Base-by-base conservation (phyloP, 1,139 yeast genomes). In the Protomyces pachydermus region DNA sequence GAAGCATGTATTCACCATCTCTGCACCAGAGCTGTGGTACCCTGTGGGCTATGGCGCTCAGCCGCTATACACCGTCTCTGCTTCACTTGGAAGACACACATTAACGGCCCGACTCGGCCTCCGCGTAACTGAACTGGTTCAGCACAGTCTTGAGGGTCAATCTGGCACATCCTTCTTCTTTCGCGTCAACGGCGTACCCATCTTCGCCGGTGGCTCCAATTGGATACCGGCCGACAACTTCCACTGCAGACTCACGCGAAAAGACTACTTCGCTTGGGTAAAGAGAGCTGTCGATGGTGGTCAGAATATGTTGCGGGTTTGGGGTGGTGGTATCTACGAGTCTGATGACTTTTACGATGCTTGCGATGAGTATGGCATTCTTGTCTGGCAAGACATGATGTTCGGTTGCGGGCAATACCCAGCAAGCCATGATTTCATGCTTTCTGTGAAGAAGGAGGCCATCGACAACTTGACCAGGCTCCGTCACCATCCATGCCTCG, bases 331-430 rank as follows among this genome's bases (percentile, higher is more conserved):
- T 0, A 72, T 71, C 56, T 79, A 77, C 68, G 83, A 80, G 66
- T 68, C 69, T 37, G 80, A 79, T 39, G 66, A 68, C n/a, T 78
- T 80, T 65, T 80, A 78, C 66, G 70, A 73, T 25, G 74, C 74
- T 64, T 80, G 83, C 70, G 82, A 80, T 66, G 64, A 74, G 38
- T 67, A 74, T 3, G 83, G 83, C 1, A 68, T 80, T n/a, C 55
- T 80, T 58, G 77, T 80, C 12, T 80, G 82, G 82, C 82, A 80
- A 56, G 83, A 80, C 70, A 79, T 80, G 68, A 78, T 80, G 81
- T 80, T 80, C 72, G 81, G 80, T 3, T 80, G 83, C 71, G 83
- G 81, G 0, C 76, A 76, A 50, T 80, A 80, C 65, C 83, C 83
- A 1, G 69, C 73, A 60, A 45, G 65, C 34, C 65, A 52, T 4